phyloP scores from a whole-genome alignment of 1,139 yeast genomes.

The Pichia sp. region DNA sequence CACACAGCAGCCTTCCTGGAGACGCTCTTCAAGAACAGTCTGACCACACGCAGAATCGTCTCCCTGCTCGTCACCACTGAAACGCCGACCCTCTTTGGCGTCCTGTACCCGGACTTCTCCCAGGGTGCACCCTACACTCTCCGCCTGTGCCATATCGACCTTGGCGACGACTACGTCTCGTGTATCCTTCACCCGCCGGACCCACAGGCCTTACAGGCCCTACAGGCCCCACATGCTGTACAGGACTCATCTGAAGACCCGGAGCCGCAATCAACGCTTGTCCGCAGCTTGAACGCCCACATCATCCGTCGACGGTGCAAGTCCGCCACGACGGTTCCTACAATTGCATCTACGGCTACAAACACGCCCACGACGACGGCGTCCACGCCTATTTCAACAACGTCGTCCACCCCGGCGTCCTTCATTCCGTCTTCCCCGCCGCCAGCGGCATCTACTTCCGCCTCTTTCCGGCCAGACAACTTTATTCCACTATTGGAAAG shows the following conservation, averaged over 20 bases:
- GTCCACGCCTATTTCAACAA: not conserved
- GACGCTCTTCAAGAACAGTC: not conserved
- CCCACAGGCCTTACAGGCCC: too few relatives aligned
- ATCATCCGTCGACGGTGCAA: slow-evolving; percentile 3
- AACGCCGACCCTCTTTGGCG: not conserved
- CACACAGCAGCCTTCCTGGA: not conserved
- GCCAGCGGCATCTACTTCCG: not conserved
- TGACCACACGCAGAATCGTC: not conserved
- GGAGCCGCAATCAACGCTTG: slow-evolving; percentile 7
- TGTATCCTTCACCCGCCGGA: not conserved
- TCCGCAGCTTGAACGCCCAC: slow-evolving; percentile 5
- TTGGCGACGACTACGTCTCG: not conserved
- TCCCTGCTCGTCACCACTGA: not conserved
- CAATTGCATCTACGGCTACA: not conserved
- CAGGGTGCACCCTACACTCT: not conserved
- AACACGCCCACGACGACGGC: not conserved
- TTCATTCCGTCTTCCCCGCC: not conserved
- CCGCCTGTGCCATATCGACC: not conserved
- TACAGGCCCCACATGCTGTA: too few relatives aligned
- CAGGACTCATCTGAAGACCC: too few relatives aligned
- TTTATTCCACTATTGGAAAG: slow-evolving; percentile 2
- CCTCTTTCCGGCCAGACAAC: not conserved
- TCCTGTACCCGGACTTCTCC: slow-evolving; percentile 5
- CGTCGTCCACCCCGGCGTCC: not conserved
- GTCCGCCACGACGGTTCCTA: not conserved